Base-by-base conservation (phyloP, 1,139 yeast genomes). In the Saccharomycopsis hybrid region DNA sequence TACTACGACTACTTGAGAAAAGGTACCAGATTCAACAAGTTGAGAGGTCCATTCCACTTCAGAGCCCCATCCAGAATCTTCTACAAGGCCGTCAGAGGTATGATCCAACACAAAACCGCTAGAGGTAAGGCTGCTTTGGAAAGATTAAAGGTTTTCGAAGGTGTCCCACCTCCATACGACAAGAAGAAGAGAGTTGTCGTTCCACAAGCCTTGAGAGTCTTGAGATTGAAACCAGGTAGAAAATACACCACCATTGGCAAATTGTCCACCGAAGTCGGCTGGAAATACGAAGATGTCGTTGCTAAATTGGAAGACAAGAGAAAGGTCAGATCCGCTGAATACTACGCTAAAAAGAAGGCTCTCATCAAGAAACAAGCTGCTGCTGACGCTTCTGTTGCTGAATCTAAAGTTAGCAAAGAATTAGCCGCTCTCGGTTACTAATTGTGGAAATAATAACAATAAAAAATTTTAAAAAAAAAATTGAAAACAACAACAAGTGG, bases 81-180 rank as follows among this genome's bases (percentile, higher is more conserved):
- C 78, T 90, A 89, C 94, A 92, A 92, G 86, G 97, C 98, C 70
- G 77, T 92, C 74, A 87, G 96, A 75, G 99, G 99, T 78, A 94
- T 94, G 98, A 80, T 94, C 69, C 82, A 97, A 72, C 98, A 92
- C 92, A 92, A 94, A 88, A 92, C 98, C 64, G 92, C 97, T 67
- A 94, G 98, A 78, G 99, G 99, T 78, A 85, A 87, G 80, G 97
- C 98, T 71, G 99, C 99, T 69, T 77, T 92, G 72, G 97, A 90
- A 80, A 89, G 97, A 80, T 87, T 92, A 69, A 89, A 92, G 94
- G 97, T 92, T 67, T 92, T 87, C 70, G 98, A 92, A 80, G 99
- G 98, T 84, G 83, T 94, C 61, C 99, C 99, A 76, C 92, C 97
- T 62, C 98, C 98, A 77, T 92, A 86, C 78, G 98, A 92, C 92